Base-by-base conservation (phyloP, 768 basidiomycete genomes). In the Russula vinacea region DNA sequence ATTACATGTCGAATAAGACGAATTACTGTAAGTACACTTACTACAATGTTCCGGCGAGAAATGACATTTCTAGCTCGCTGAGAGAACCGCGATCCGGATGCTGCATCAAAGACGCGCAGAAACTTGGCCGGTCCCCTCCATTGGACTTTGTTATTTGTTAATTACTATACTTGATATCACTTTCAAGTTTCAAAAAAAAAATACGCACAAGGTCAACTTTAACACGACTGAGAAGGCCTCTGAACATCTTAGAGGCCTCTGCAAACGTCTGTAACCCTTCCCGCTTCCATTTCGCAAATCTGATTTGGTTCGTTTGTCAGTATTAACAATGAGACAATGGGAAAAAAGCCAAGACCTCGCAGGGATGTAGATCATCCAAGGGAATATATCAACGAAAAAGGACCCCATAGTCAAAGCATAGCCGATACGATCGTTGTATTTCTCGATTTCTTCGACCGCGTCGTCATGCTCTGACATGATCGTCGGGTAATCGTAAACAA, bases 401-500 rank as follows among this genome's bases (percentile, higher is more conserved):
- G 33, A 24, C n/a, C 44, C 54, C 24, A 55, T 52, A n/a, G 7
- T 14, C 4, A 26, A 37, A 11, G 61, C 47, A 2, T 5, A 8
- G n/a, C 17, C 13, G 14, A 62, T 1, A 9, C 44, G 39, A 7
- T 10, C 2, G 29, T 26, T 22, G 19, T 22, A 55, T 19, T 29
- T 22, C 19, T 62, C 54, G 5, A 62, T 50, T 40, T 16, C 16
- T 16, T 56, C 26, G 26, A 62, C 10, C 1, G 26, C 44, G 1
- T 24, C 40, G 33, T 62, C 44, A 32, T 62, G 11, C 9, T 50
- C 42, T 24, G 61, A 62, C 24, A n/a, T n/a, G 26, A 62, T 17
- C 2, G 55, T 62, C 19, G 47, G 53, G 26, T 56, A 56, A 51
- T 66, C 68, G 58, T 76, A 75, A 5, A 67, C 63, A 22, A 70